Conservation (phyloP, 495 filamentous ascomycete species). For the Penicillium salamii region DNA sequence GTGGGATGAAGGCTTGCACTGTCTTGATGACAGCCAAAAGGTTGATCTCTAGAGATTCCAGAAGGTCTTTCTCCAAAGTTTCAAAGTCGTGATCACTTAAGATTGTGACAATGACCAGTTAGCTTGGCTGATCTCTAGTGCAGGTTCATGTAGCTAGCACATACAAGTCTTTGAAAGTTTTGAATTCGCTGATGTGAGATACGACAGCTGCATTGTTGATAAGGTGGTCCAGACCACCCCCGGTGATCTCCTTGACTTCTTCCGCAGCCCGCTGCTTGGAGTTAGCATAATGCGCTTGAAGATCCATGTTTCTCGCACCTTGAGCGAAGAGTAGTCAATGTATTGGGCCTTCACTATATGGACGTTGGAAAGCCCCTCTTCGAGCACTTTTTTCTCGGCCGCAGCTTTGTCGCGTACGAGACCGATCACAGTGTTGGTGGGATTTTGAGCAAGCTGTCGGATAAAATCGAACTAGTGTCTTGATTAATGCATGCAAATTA, state of each 20-base stretch:
- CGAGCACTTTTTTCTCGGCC: conserved; percentile 19
- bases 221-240: conserved; percentile 47
- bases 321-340: conserved; percentile 34
- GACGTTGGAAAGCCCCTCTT: conserved; percentile 31
- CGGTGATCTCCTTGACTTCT: conserved; percentile 24
- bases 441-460: conserved; percentile 31
- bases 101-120: too few relatives aligned
- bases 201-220: conserved; percentile 50
- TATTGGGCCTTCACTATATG: conserved; percentile 47
- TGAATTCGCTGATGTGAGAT: not conserved
- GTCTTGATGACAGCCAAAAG: conserved; percentile 47
- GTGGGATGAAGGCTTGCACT: conserved; percentile 52
- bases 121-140: too few relatives aligned
- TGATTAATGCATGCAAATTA: not conserved
- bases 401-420: conserved; percentile 41
- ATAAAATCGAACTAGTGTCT: conserved; percentile 7
- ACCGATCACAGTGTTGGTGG: conserved; percentile 38
- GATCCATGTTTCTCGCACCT: not conserved
- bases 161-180: not conserved
- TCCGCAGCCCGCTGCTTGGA: conserved; percentile 31
- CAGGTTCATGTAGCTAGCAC: not conserved
- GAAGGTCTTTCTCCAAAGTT: conserved; percentile 17
- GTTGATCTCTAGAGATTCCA: conserved; percentile 40
- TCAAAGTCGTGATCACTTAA: conserved; percentile 26
- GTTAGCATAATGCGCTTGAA: not conserved